Conservation (phyloP, 352 stramenopile genomes). For the Aphanomyces cochlioides region DNA sequence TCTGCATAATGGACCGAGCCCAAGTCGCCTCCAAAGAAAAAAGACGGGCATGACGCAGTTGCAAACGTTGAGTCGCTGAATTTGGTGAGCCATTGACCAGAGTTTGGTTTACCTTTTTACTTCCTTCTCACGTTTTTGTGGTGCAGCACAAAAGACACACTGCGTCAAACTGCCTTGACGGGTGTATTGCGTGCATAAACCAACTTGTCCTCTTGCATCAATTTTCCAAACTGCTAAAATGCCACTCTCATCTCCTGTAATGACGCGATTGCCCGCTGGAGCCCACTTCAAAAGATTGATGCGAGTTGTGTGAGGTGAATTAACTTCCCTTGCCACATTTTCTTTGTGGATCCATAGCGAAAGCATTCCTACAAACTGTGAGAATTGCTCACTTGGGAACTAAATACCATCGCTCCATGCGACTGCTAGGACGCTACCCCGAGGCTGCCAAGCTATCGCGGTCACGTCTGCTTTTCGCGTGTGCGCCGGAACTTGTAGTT, state of each 20-base stretch:
- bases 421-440: conserved; percentile 64
- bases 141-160: conserved; percentile 74
- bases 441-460: conserved; percentile 86
- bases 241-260: conserved; percentile 86
- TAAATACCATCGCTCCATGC: conserved; percentile 73
- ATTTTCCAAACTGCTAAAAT: conserved; percentile 84
- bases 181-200: conserved; percentile 76
- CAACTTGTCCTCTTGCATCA: conserved; percentile 71
- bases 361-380: conserved; percentile 53
- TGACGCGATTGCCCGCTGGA: conserved; percentile 76
- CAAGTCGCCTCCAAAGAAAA: conserved; percentile 92
- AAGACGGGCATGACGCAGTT: conserved; percentile 66
- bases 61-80: conserved; percentile 37
- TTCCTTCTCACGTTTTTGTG: conserved; percentile 40
- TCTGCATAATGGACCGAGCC: conserved; percentile 89
- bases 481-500: conserved; percentile 53
- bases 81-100: not conserved
- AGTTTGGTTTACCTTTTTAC: conserved; percentile 43
- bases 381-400: conserved; percentile 10
- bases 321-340: conserved; percentile 64
- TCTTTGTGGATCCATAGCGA: conserved; percentile 81
- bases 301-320: conserved; percentile 69
- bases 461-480: conserved; percentile 63
- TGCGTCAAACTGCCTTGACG: conserved; percentile 84
- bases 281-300: conserved; percentile 87